Conservation (phyloP, 305 asterid genomes). For the Fraxinus paxiana region DNA sequence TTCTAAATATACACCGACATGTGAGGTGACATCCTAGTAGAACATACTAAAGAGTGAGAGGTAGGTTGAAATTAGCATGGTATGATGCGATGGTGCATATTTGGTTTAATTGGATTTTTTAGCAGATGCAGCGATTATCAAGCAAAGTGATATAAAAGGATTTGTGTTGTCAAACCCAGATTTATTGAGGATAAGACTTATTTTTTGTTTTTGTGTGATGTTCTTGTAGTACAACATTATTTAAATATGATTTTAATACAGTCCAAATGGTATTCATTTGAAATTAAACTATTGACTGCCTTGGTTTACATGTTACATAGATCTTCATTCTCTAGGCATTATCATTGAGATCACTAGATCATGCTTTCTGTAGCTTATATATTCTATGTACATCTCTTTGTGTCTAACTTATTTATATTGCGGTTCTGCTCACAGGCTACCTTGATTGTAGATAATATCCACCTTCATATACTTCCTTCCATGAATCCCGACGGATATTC, state of each 20-base stretch:
- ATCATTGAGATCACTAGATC: conserved; percentile 2
- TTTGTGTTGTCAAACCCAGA: background rate
- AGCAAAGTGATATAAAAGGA: background rate
- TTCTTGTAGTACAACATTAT: background rate
- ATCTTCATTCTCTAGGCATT: background rate
- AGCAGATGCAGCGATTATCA: background rate
- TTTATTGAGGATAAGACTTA: background rate
- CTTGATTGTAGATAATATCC: conserved; percentile 68
- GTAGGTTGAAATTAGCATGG: background rate
- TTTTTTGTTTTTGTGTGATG: background rate
- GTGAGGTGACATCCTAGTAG: background rate
- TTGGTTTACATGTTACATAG: background rate
- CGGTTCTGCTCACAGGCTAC: conserved; percentile 49
- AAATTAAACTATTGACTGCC: background rate
- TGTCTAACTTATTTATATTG: conserved; percentile 12
- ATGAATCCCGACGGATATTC: conserved; percentile 85
- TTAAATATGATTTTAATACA: background rate
- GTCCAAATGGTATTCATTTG: background rate
- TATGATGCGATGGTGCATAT: background rate
- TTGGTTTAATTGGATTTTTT: background rate
- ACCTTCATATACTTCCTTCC: conserved; percentile 87
- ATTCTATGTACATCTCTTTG: background rate
- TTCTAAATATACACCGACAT: background rate
- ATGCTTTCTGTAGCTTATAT: conserved; percentile 6
- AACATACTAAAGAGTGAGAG: background rate